These are phyloP conservation scores for Penicillium griseofulvum DNA, from an alignment of 2,329 filamentous ascomycete genomes.

Conservation along the genomic window DNA sequence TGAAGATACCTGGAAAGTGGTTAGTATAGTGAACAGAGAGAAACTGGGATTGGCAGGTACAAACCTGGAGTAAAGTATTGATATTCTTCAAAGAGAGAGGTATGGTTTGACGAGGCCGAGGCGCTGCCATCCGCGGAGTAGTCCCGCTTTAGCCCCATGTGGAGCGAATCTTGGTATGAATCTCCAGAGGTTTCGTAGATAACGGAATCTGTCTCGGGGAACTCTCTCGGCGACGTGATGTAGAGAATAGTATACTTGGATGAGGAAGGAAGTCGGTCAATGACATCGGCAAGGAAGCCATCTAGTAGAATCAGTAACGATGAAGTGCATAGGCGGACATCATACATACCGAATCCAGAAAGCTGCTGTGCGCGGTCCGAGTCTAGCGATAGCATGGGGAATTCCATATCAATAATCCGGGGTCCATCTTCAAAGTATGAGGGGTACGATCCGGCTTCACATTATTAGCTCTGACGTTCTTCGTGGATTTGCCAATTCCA, in stretches of 20 bases:
- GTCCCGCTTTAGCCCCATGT: conserved; percentile 73
- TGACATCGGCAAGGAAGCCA: conserved; percentile 48
- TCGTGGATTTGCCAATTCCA: background rate
- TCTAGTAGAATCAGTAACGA: conserved; percentile 31
- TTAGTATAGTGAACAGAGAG: conserved; percentile 10
- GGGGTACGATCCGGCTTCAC: conserved; percentile 41
- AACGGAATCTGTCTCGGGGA: conserved; percentile 28
- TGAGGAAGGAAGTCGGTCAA: conserved; percentile 47
- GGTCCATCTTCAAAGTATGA: conserved; percentile 38
- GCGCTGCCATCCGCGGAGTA: conserved; percentile 31
- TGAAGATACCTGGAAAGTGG: conserved; percentile 70
- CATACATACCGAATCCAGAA: conserved; percentile 42
- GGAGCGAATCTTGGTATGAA: conserved; percentile 54
- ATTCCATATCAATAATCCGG: conserved; percentile 46
- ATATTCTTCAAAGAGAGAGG: conserved; percentile 76
- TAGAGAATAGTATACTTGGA: conserved; percentile 74
- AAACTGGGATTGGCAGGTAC: conserved; percentile 24
- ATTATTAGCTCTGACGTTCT: conserved; percentile 17
- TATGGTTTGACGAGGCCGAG: conserved; percentile 38
- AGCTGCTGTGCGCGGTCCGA: conserved; percentile 41
- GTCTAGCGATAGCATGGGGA: conserved; percentile 41
- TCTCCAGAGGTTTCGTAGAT: conserved; percentile 65
- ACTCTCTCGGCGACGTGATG: conserved; percentile 59
- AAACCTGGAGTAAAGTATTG: conserved; percentile 87
- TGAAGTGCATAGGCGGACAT: background rate